Evolutionary conservation across 2,329 filamentous ascomycete genomes (phyloP), one percentile per base, ranked within the genome.

Genomic region (Cordyceps cicadae): DNA sequence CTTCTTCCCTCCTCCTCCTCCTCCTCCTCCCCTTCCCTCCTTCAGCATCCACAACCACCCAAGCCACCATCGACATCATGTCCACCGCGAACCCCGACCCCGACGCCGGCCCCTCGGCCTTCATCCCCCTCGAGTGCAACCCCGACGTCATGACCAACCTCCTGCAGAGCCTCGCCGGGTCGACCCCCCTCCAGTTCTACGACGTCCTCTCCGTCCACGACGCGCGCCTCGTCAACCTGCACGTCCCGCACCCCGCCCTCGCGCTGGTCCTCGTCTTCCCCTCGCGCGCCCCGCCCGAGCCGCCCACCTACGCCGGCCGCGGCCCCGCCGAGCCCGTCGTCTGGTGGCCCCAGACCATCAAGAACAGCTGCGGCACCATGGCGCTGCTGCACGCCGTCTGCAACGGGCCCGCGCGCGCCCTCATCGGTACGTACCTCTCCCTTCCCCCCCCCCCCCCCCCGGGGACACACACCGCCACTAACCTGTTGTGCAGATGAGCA

Each of bases 271-370:
- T 97, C 67, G 92, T 97, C 65, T 96, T 97, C 74, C 93, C 94
- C 66, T 82, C 96, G 64, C 90, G 85, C 59, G 79, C 85, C 54
- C 29, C 29, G 7, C 29, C 29, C 55, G 71, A 80, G 24, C 77
- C 78, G 48, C 66, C 76, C 2, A 83, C 86, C 45, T 96, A 96
- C 76, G 71, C 72, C 0, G 88, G 87, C 49, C 80, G 78, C 19
- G 92, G 92, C 1, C 75, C 81, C 0, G 70, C 69, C 0, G 90
- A 97, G 70, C 87, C 90, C 5, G 90, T 97, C 0, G 70, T 96
- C 8, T 99, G 93, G 94, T 97, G 92, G 81, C 89, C 85, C 67
- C 93, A 97, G 77, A 97, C 92, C 0, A 97, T 97, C 68, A 84
- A 89, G 63, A 96, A 97, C 71, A 91, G 93, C 0, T 97, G 93